Percentiles rank a stretch among this genome's conserved stretches.
phyloP scores from a whole-genome alignment of 305 asterid species.

The Solanum hybrid region DNA sequence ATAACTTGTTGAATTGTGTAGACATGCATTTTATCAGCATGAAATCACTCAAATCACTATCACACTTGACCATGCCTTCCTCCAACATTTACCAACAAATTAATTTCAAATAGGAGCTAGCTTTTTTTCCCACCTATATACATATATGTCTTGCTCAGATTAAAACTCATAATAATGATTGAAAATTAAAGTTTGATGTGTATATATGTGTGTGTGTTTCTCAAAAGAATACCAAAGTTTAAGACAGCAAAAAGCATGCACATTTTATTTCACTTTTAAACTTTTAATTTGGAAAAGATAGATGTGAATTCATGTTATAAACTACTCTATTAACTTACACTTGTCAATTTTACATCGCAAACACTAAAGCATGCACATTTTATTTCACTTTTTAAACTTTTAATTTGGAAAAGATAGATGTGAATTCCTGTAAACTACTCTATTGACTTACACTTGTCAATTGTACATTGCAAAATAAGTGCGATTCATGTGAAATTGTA shows the following conservation, averaged over 20 bases:
- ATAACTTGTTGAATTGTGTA: background rate
- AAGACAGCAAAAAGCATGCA: background rate
- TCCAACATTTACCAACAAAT: background rate
- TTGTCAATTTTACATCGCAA: background rate
- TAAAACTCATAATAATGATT: background rate
- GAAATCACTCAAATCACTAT: background rate
- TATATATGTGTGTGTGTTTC: background rate
- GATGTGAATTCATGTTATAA: background rate
- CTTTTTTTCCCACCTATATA: background rate
- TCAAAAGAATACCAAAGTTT: background rate
- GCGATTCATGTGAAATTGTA: too few species aligned
- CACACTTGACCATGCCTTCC: background rate
- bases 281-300: background rate
- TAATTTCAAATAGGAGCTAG: background rate
- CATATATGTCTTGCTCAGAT: background rate
- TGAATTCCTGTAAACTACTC: background rate
- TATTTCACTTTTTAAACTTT: background rate
- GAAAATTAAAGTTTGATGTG: background rate
- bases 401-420: background rate
- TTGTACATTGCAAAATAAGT: background rate
- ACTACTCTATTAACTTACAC: background rate
- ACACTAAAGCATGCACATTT: background rate
- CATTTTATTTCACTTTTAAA: background rate
- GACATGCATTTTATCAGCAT: background rate
- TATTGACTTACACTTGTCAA: background rate